These are phyloP conservation scores for Gentiana straminea DNA, from an alignment of 257 asterid species.

Conservation along the genomic window DNA sequence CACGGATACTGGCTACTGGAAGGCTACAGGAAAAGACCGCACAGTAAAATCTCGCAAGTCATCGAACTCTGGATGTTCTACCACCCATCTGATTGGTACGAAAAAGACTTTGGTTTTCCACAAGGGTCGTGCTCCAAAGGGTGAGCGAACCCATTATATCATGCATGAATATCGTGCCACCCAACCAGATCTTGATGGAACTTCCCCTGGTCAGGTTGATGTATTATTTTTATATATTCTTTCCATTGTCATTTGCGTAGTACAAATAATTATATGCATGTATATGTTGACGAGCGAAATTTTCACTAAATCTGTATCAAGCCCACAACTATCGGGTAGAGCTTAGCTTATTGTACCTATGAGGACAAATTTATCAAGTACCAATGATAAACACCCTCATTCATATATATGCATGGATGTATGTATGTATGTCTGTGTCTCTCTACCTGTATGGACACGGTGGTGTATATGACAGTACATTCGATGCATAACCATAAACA, in stretches of 20 bases:
- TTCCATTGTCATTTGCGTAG: neutral
- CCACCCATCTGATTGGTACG: conserved; percentile 48
- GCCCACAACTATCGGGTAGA: neutral
- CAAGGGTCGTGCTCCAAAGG: conserved; percentile 86
- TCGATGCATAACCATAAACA: too few species aligned
- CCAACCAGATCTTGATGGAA: conserved; percentile 77
- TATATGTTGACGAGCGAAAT: too few species aligned
- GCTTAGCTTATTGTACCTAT: too few species aligned
- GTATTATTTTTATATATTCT: conserved; percentile 1
- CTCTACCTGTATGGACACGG: too few species aligned
- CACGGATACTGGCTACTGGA: conserved; percentile 6
- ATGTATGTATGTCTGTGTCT: too few species aligned
- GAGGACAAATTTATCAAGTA: too few species aligned
- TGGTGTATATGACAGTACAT: too few species aligned
- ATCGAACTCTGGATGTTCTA: conserved; percentile 24
- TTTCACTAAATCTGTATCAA: too few species aligned
- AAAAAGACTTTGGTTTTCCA: conserved; percentile 79
- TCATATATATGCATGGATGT: too few species aligned
- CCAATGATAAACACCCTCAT: too few species aligned
- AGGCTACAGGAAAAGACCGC: conserved; percentile 1
- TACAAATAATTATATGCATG: too few species aligned
- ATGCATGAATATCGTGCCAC: conserved; percentile 87
- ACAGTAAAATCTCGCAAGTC: conserved; percentile 49
- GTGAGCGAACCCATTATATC: conserved; percentile 71
- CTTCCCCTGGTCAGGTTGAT: conserved; percentile 62